These are phyloP conservation scores for Xerocomellus intermedius DNA, from an alignment of 768 basidiomycete species.

Conservation along the genomic window DNA sequence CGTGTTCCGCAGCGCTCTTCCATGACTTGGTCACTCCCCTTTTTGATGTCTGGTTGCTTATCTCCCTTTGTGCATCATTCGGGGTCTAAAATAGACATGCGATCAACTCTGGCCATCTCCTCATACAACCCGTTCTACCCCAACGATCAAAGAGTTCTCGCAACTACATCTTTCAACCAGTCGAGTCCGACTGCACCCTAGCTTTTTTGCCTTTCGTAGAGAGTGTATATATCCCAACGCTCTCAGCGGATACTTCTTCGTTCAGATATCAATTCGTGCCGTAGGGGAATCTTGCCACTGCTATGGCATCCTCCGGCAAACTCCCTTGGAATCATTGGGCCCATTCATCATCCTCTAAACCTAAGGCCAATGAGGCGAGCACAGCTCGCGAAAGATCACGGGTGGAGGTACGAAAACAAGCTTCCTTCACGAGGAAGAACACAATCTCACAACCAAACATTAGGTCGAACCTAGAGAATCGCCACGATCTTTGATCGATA, in stretches of 20 bases:
- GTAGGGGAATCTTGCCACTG: neutral
- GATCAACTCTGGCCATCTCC: neutral
- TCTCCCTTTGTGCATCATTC: too few species aligned
- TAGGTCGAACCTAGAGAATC: neutral
- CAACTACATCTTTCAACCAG: neutral
- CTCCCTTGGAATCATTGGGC: neutral
- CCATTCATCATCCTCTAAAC: neutral
- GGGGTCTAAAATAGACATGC: neutral
- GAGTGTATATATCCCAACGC: neutral
- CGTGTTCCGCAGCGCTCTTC: too few species aligned
- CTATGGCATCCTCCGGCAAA: neutral
- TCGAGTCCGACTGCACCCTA: neutral
- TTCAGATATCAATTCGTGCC: neutral
- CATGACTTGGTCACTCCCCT: too few species aligned
- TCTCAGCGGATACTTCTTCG: neutral
- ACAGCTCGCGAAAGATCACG: neutral
- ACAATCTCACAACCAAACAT: neutral
- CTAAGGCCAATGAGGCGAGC: too few species aligned
- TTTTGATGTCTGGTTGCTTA: too few species aligned
- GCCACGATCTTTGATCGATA: neutral
- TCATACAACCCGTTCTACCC: neutral
- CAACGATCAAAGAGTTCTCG: too few species aligned
- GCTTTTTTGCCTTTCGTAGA: neutral
- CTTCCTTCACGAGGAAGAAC: neutral
- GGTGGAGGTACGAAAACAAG: neutral